Conservation (phyloP, 306 rosid species). For the Canavalia ensiformis region DNA sequence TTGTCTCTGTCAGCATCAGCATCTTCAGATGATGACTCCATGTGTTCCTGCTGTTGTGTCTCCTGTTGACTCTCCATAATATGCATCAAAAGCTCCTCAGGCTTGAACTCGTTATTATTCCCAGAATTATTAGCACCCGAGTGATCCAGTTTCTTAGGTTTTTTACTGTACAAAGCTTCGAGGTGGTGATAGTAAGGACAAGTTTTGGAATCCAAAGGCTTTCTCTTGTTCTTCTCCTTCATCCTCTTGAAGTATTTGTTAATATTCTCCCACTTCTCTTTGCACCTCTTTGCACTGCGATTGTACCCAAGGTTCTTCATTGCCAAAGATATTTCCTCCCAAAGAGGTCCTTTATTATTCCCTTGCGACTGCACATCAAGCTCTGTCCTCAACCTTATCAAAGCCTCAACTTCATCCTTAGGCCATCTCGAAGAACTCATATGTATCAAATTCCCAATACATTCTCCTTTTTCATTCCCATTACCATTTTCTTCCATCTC, state of each 20-base stretch:
- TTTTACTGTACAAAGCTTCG: conserved; percentile 68
- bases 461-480: conserved; percentile 44
- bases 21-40: conserved; percentile 54
- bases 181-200: conserved; percentile 84
- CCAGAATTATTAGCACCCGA: conserved; percentile 47
- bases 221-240: conserved; percentile 73
- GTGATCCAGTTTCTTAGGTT: conserved; percentile 51
- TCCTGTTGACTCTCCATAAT: conserved; percentile 69
- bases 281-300: conserved; percentile 84
- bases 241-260: conserved; percentile 91
- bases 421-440: conserved; percentile 79
- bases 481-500: conserved; percentile 53
- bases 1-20: conserved; percentile 56
- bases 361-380: conserved; percentile 66
- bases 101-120: conserved; percentile 55
- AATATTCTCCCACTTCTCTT: conserved; percentile 98
- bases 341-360: conserved; percentile 69
- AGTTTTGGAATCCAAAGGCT: conserved; percentile 79
- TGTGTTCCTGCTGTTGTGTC: conserved; percentile 26
- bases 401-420: conserved; percentile 79
- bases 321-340: conserved; percentile 79
- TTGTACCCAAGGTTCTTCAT: conserved; percentile 74
- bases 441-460: conserved; percentile 54
- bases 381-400: conserved; percentile 72
- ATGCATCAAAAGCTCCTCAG: conserved; percentile 88